These are phyloP conservation scores for Diatrype stigma DNA, from an alignment of 2,329 filamentous ascomycete genomes.

Conservation along the genomic window DNA sequence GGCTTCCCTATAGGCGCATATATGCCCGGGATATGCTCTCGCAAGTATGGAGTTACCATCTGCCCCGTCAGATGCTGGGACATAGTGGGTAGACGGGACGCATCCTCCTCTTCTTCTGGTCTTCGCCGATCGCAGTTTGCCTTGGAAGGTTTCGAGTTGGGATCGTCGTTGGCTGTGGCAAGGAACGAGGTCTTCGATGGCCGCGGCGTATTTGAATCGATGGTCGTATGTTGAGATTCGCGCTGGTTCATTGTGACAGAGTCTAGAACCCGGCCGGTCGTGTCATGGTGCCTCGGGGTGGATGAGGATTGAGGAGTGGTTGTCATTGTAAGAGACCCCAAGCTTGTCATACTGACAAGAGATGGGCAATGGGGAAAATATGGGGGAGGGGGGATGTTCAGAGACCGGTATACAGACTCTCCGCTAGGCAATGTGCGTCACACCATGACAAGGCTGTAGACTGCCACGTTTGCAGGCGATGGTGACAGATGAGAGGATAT, in stretches of 20 bases:
- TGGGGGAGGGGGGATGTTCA: background rate
- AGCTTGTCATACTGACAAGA: background rate
- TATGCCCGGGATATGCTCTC: conserved; percentile 82
- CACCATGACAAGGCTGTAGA: background rate
- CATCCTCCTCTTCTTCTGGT: conserved; percentile 46
- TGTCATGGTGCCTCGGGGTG: background rate
- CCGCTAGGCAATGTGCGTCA: background rate
- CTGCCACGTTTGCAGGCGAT: background rate
- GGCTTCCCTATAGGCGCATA: conserved; percentile 75
- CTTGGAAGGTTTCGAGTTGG: conserved; percentile 24
- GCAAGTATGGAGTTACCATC: conserved; percentile 82
- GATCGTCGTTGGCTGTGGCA: conserved; percentile 14
- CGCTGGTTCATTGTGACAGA: background rate
- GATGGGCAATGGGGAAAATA: background rate
- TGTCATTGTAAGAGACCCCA: background rate
- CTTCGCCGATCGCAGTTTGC: conserved; percentile 49
- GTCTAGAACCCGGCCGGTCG: background rate
- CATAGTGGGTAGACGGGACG: conserved; percentile 51
- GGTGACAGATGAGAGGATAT: background rate
- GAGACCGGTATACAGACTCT: background rate
- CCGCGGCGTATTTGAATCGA: conserved; percentile 3
- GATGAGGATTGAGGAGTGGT: background rate
- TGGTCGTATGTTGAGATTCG: background rate
- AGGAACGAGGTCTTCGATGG: conserved; percentile 12
- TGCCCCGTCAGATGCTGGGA: conserved; percentile 65